phyloP scores from a whole-genome alignment of 2,329 filamentous ascomycete genomes.

The Fusarium sp. region DNA sequence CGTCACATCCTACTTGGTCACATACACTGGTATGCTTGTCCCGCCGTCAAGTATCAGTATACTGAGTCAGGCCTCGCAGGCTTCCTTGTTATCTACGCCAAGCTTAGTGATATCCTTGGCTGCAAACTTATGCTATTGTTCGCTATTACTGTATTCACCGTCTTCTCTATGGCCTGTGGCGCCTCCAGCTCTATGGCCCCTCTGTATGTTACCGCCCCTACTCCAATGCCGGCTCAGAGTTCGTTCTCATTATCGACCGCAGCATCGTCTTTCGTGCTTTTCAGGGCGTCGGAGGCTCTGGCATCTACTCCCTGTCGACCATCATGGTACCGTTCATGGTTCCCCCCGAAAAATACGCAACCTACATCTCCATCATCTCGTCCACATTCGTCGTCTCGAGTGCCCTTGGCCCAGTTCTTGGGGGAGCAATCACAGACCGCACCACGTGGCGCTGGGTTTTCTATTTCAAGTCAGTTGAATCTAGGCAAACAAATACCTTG shows the following conservation, averaged over 20 bases:
- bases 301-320: slow-evolving; percentile 30
- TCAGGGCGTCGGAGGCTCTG: slow-evolving; percentile 31
- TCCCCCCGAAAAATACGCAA: slow-evolving; percentile 19
- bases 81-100: slow-evolving; percentile 33
- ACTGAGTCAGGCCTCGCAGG: slow-evolving; percentile 3
- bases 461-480: slow-evolving; percentile 14
- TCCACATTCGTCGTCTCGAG: slow-evolving; percentile 18
- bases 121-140: slow-evolving; percentile 26
- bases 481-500: not conserved
- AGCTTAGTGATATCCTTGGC: slow-evolving; percentile 30
- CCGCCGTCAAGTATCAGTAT: rapidly evolving
- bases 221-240: not conserved
- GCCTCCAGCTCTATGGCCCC: not conserved
- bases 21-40: slow-evolving; percentile 55
- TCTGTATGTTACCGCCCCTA: not conserved
- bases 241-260: not conserved
- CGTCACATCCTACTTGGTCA: slow-evolving; percentile 60
- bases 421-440: slow-evolving; percentile 18
- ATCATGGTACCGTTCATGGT: slow-evolving; percentile 25
- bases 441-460: slow-evolving; percentile 23
- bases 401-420: slow-evolving; percentile 14
- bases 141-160: slow-evolving; percentile 21
- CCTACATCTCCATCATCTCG: slow-evolving; percentile 31
- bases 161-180: slow-evolving; percentile 28
- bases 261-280: slow-evolving; percentile 35